phyloP scores from a whole-genome alignment of 1,284 basidiomycete genomes.

The Pascua sp. region DNA sequence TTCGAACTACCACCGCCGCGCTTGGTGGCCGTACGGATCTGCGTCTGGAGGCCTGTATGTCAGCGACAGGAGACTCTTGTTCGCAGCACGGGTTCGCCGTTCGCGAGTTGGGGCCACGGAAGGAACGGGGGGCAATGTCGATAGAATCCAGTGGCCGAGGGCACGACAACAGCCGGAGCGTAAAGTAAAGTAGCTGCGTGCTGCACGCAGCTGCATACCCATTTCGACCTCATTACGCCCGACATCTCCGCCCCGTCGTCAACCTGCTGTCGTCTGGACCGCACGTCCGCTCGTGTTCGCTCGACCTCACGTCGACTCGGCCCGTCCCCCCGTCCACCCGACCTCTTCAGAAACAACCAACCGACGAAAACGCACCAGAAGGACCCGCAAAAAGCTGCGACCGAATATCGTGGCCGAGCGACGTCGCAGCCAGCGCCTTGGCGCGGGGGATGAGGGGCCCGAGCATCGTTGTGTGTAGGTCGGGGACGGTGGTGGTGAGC shows the following conservation, averaged over 20 bases:
- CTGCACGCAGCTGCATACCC: too few relatives aligned
- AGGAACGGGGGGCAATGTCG: too few relatives aligned
- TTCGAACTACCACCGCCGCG: slow-evolving; percentile 85
- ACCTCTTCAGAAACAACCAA: background rate
- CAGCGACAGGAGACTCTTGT: background rate
- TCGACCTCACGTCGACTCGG: too few relatives aligned
- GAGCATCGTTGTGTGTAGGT: slow-evolving; percentile 18
- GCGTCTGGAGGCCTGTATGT: slow-evolving; percentile 34
- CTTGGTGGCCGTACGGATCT: slow-evolving; percentile 88
- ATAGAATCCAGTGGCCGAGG: too few relatives aligned
- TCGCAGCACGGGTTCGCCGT: too few relatives aligned
- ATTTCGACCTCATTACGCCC: background rate
- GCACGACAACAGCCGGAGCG: too few relatives aligned
- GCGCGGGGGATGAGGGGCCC: slow-evolving; percentile 21
- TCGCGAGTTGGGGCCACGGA: too few relatives aligned
- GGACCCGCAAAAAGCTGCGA: slow-evolving; percentile 39
- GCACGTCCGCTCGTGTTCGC: too few relatives aligned
- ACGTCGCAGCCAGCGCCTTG: slow-evolving; percentile 21
- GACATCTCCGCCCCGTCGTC: too few relatives aligned
- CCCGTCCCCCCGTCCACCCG: background rate
- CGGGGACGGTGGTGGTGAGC: background rate
- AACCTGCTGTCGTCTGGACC: too few relatives aligned
- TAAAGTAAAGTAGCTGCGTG: too few relatives aligned
- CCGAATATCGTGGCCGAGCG: slow-evolving; percentile 26
- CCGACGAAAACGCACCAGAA: slow-evolving; percentile 23